These are phyloP conservation scores for Salvia hispanica DNA, from an alignment of 257 asterid genomes.

Conservation along the genomic window DNA sequence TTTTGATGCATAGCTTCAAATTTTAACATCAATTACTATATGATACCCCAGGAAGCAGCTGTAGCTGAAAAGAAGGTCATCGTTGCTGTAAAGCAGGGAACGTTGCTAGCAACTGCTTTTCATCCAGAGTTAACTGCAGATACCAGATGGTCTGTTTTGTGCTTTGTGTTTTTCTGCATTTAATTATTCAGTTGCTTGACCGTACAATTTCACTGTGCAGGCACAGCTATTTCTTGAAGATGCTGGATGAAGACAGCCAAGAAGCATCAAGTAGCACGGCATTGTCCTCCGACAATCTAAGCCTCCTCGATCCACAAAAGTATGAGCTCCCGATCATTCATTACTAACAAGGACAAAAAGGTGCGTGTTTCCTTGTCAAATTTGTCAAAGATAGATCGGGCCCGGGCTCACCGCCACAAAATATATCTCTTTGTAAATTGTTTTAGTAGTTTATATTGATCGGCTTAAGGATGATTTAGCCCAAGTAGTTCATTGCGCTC, in stretches of 20 bases:
- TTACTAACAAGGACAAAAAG: conserved; percentile 16
- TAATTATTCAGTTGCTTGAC: neutral
- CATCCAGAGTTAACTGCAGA: conserved; percentile 99
- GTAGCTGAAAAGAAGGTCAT: conserved; percentile 56
- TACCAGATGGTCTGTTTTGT: conserved; percentile 55
- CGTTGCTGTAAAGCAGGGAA: conserved; percentile 96
- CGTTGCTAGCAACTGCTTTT: conserved; percentile 94
- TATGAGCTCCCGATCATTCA: conserved; percentile 58
- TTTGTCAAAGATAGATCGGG: neutral
- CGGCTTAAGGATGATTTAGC: neutral
- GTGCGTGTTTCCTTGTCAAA: neutral
- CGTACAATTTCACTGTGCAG: conserved; percentile 38
- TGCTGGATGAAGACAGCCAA: conserved; percentile 51
- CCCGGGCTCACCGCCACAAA: no score
- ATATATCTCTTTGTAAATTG: conserved; percentile 22
- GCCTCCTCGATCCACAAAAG: conserved; percentile 28
- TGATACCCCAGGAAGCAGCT: conserved; percentile 49
- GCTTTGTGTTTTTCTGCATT: no score
- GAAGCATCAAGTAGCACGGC: conserved; percentile 53
- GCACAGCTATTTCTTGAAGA: conserved; percentile 84
- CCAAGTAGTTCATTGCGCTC: neutral
- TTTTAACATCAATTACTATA: conserved; percentile 10
- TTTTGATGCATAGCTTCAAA: neutral
- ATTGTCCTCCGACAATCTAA: conserved; percentile 32
- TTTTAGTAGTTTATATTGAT: neutral